Base-by-base conservation (phyloP, 495 filamentous ascomycete species). In the Lophium mytilinum region DNA sequence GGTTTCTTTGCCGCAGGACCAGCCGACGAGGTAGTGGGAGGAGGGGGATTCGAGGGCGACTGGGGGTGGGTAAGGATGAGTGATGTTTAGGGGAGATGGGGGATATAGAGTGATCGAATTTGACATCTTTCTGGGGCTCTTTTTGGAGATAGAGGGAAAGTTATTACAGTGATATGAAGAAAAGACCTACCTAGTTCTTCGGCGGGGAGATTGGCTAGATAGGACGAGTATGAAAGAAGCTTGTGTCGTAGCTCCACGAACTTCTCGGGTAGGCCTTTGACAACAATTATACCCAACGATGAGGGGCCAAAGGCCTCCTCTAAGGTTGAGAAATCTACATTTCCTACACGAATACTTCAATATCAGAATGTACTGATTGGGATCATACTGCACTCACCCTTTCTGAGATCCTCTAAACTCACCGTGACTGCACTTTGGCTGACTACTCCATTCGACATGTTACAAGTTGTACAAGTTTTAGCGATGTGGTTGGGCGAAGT, bases 1-100 rank as follows among this genome's bases (percentile, higher is more conserved):
- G n/a, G 87, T 93, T 72, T 96, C 92, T 72, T 94, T 95, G 52
- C 91, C 92, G 67, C 83, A 86, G 35, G 90, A 95, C 84, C 83
- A 86, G 70, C 82, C 81, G 35, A 80, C 75, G 14, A 81, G 74
- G 70, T 79, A 85, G 62, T 81, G 83, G 12, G 82, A 73, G 41
- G 69, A 77, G 21, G 81, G 78, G 33, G 79, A 81, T 60, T 88
- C 86, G 18, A 88, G 77, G 61, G 77, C 76, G 10, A 76, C 82
- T 83, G 35, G n/a, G 17, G 21, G 24, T 15, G 42, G 0, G 65
- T 37, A 9, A 53, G n/a, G 37, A 42, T 50, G 15, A 18, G 11
- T 10, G 14, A 43, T 24, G 18, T 30, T 30, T 6, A 6, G 24
- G 24, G 24, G 24, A 30, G 6, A 30, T 30, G 24, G 24, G 24